These are phyloP conservation scores for Tetracladium marchalianum DNA, from an alignment of 495 filamentous ascomycete genomes.

Conservation along the genomic window DNA sequence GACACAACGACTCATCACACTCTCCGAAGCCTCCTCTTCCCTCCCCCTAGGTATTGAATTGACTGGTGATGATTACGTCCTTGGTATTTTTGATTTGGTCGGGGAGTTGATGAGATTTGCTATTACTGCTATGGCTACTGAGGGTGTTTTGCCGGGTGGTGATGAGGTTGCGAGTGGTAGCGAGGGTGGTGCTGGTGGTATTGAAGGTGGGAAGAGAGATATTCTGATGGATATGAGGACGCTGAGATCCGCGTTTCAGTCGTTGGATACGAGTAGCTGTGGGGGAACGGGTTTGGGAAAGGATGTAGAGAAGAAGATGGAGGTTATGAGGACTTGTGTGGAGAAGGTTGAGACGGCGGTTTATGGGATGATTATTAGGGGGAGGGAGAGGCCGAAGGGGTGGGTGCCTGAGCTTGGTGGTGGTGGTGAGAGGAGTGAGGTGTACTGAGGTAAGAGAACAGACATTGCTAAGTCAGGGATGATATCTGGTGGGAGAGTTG, in stretches of 20 bases:
- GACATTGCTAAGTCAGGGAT: too few relatives aligned
- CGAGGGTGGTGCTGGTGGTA: conserved; percentile 31
- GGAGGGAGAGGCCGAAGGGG: conserved; percentile 79
- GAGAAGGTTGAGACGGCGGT: conserved; percentile 87
- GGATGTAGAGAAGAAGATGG: conserved; percentile 69
- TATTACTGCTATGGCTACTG: conserved; percentile 66
- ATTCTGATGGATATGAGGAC: conserved; percentile 68
- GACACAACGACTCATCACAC: conserved; percentile 61
- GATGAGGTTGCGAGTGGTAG: conserved; percentile 9
- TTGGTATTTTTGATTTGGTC: conserved; percentile 84
- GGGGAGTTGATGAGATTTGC: conserved; percentile 96
- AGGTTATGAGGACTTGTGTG: conserved; percentile 79
- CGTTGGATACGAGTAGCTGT: conserved; percentile 41
- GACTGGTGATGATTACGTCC: conserved; percentile 79
- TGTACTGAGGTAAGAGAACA: too few relatives aligned
- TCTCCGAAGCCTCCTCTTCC: conserved; percentile 38
- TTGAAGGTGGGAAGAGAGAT: conserved; percentile 26
- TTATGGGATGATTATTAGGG: conserved; percentile 77
- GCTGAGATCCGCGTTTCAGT: conserved; percentile 64
- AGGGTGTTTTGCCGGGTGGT: conserved; percentile 40
- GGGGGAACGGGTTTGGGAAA: conserved; percentile 36
- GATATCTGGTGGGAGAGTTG: too few relatives aligned
- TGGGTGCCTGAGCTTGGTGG: conserved; percentile 78
- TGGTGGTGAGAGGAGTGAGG: neutral
- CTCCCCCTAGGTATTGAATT: conserved; percentile 32